Evolutionary conservation across 306 rosid species (phyloP).

Genomic region (Quercus bicolor): DNA sequence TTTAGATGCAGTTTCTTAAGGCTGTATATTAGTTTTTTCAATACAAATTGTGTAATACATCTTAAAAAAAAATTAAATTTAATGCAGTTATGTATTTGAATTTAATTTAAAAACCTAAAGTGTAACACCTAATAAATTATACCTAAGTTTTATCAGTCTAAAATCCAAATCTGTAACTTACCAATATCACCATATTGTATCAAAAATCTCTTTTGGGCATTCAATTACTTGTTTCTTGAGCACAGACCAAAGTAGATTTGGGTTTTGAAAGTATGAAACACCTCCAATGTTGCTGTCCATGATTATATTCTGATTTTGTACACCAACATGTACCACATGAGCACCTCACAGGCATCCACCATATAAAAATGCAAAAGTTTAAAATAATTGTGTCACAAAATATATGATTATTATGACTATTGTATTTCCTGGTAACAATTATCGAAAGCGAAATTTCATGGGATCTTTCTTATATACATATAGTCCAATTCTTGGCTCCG

Average conservation of each 20-base stretch:
- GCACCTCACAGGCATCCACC: neutral
- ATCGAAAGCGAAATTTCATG: neutral
- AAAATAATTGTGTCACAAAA: neutral
- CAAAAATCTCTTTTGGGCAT: too few relatives aligned
- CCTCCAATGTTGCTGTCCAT: neutral
- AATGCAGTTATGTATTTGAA: too few relatives aligned
- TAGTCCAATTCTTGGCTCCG: neutral
- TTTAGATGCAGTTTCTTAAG: too few relatives aligned
- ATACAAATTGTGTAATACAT: too few relatives aligned
- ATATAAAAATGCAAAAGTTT: neutral
- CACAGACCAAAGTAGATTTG: neutral
- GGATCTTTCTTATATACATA: neutral
- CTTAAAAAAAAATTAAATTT: too few relatives aligned
- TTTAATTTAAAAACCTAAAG: too few relatives aligned
- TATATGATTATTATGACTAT: neutral
- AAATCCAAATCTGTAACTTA: neutral
- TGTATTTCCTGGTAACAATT: neutral
- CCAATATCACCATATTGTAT: neutral
- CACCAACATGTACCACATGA: neutral
- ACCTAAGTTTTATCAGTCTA: too few relatives aligned
- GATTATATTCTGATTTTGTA: constrained; percentile 7
- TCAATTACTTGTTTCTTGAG: neutral
- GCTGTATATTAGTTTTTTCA: too few relatives aligned
- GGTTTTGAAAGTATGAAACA: neutral
- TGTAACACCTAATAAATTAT: too few relatives aligned